Conservation (phyloP, 192 early-diverging fungal genomes). For the Diversispora epigaea region DNA sequence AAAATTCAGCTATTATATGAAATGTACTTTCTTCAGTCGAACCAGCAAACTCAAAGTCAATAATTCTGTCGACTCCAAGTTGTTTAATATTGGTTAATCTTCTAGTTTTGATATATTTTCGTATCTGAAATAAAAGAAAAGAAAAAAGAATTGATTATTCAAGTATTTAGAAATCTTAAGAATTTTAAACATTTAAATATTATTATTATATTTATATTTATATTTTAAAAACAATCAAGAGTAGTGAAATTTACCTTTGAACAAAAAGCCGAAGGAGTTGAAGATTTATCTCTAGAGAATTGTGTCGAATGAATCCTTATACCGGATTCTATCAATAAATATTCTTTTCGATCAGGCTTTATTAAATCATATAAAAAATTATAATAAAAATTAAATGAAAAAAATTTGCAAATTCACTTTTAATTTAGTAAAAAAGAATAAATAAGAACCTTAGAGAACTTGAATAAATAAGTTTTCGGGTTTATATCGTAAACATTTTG, state of each 20-base stretch:
- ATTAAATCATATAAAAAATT: not conserved
- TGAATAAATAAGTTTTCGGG: conserved; percentile 84
- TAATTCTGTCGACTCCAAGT: conserved; percentile 86
- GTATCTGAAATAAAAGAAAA: conserved; percentile 49
- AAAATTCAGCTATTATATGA: conserved; percentile 78
- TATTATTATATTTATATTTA: no score
- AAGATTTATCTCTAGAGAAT: conserved; percentile 83
- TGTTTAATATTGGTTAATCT: conserved; percentile 78
- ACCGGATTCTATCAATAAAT: conserved; percentile 90
- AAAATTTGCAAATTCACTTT: not conserved
- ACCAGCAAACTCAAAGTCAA: conserved; percentile 92
- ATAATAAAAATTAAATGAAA: not conserved
- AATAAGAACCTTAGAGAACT: conserved; percentile 72
- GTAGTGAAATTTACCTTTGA: conserved; percentile 58
- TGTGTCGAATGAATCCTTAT: conserved; percentile 91
- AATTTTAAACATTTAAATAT: no score
- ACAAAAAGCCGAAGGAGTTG: conserved; percentile 81
- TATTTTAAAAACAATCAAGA: no score
- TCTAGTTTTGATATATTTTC: conserved; percentile 87
- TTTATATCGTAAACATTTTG: conserved; percentile 97
- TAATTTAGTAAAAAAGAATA: not conserved
- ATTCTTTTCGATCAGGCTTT: conserved; percentile 80
- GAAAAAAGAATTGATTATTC: not conserved
- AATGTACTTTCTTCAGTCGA: conserved; percentile 54
- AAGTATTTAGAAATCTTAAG: no score